Base-by-base conservation (phyloP, 257 asterid species). In the Plantago major region DNA sequence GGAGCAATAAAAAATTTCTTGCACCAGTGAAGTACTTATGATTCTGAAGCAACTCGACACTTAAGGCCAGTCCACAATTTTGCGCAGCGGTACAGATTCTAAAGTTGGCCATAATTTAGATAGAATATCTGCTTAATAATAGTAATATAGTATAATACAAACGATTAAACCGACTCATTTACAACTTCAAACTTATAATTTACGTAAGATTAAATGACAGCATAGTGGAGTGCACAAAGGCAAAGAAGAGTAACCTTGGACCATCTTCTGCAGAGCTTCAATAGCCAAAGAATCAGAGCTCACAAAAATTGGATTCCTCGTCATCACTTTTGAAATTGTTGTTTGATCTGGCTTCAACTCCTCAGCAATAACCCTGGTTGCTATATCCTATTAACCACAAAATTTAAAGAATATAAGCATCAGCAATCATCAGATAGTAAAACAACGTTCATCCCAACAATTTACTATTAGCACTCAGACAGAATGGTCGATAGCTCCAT, bases 261-360 rank as follows among this genome's bases (percentile, higher is more conserved):
- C 96, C 97, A 92, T 92, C 85, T 92, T 92, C 73, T 86, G 97
- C 82, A 92, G 82, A 75, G 99, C 99, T 28, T 92, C 99, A 72
- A 89, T 89, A 50, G 96, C 97, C 79, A 87, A 73, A 14, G 95
- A 72, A 79, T 92, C 96, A 6, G 96, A 78, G 68, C 85, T 81
- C 69, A 92, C 96, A 71, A 92, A 89, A 62, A 84, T 84, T 8
- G 97, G 98, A 71, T 89, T 89, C 80, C 96, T 83, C 11, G 97
- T 92, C 99, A 89, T 92, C 71, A 92, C 89, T 76, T 87, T 86
- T 5, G 95, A 86, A 74, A 92, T 82, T 46, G 74, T 43, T 50
- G 97, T 89, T 73, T 84, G 84, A 37, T 89, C 96, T 55, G 97
- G 97, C 76, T 80, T 82, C 86, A 92, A 75, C 63, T 84, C 97